Conservation (phyloP, 108 stramenopile genomes). For the Conticribra guillardii region DNA sequence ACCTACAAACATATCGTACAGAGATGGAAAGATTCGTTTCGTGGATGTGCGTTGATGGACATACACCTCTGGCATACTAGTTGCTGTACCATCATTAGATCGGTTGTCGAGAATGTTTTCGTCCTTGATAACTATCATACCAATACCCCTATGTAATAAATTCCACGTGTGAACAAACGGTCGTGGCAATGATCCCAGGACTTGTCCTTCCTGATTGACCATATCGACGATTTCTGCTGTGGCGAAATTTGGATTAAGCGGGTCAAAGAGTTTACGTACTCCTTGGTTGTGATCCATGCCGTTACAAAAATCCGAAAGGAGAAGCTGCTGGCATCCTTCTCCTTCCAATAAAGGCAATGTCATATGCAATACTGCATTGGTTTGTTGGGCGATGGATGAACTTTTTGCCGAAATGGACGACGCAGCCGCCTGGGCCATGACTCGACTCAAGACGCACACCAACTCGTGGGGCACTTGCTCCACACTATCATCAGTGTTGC, state of each 20-base stretch:
- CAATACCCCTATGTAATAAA: slow-evolving; percentile 79
- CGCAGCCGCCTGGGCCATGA: background rate
- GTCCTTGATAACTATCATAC: slow-evolving; percentile 67
- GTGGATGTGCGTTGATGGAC: slow-evolving; percentile 68
- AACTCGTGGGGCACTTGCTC: background rate
- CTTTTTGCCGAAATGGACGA: background rate
- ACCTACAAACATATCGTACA: slow-evolving; percentile 91
- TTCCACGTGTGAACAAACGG: slow-evolving; percentile 70
- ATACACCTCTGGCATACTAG: slow-evolving; percentile 52
- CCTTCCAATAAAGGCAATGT: background rate
- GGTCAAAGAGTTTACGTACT: slow-evolving; percentile 12
- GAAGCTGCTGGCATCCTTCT: background rate
- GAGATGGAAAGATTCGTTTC: slow-evolving; percentile 79
- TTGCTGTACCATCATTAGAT: background rate
- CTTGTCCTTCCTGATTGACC: slow-evolving; percentile 29
- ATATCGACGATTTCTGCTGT: slow-evolving; percentile 39
- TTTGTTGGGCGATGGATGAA: background rate
- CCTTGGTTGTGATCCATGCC: background rate
- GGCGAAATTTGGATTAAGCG: slow-evolving; percentile 19
- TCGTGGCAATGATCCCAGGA: slow-evolving; percentile 54
- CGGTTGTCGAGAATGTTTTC: slow-evolving; percentile 15
- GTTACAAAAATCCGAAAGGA: background rate
- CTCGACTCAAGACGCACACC: background rate
- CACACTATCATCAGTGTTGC: background rate
- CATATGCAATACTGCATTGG: background rate